Evolutionary conservation across 306 rosid genomes (phyloP), one percentile per base, ranked within the genome.

Genomic region (Potentilla sterilis): DNA sequence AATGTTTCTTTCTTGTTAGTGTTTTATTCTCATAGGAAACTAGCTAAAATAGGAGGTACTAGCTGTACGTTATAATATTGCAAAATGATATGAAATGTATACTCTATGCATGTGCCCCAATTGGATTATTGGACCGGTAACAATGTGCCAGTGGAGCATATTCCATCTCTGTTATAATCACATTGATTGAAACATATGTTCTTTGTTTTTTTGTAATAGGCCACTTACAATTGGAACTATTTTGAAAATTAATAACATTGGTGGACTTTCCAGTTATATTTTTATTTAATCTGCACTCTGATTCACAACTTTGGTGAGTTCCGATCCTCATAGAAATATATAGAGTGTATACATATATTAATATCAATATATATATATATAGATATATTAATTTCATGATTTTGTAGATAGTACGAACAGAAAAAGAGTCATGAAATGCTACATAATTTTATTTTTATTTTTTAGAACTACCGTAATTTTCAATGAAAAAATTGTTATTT

Each of bases 71-170:
- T 22, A 6, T 14, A 22, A 41, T 1, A 41, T 32, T 13, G 24
- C 43, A 18, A 6, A 65, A 28, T 40, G 62, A 15, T 9, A 6
- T 57, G 49, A 35, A 24, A 7, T 19, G 10, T 52, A 18, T 0
- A 2, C 28, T 28, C 28, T 28, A 28, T 28, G 14, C 63, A 57
- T 40, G 43, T 35, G 28, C 38, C 37, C 42, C 54, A 65, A 40
- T 62, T 64, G 35, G 18, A 10, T 13, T 44, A 46, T 14, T 57
- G 54, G 46, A 9, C 48, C 0, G 75, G 21, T 38, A 63, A 46
- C 82, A 3, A 54, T 28, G 73, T 58, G 81, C 59, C 86, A 75
- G 72, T 57, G 32, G 70, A 72, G 63, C 75, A 66, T 58, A 42
- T 79, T 65, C 28, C 1, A 28, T 28, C 48, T 41, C 12, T 79